Evolutionary conservation across 345 rosid species (phyloP).

Genomic region (Eutrema yunnanense): DNA sequence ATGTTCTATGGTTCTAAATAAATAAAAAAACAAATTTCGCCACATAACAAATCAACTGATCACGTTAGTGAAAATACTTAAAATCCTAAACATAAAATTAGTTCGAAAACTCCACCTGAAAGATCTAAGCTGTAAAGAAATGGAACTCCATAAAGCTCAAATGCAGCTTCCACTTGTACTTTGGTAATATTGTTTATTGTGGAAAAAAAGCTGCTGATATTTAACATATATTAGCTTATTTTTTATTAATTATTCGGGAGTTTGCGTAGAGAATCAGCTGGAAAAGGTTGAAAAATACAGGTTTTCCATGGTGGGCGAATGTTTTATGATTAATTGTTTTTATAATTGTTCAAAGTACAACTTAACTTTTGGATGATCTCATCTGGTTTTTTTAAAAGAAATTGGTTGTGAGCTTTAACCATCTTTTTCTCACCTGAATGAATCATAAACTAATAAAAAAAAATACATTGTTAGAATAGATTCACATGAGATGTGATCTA

Average conservation of each 20-base stretch:
- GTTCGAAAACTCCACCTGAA: neutral
- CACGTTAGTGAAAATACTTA: neutral
- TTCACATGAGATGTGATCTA: slow-evolving; percentile 2
- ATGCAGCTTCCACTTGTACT: slow-evolving; percentile 21
- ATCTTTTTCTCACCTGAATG: slow-evolving; percentile 19
- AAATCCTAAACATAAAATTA: neutral
- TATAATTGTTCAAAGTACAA: slow-evolving; percentile 23
- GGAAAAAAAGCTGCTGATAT: slow-evolving; percentile 11
- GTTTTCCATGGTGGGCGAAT: slow-evolving; percentile 25
- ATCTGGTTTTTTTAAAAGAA: neutral
- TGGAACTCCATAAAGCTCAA: slow-evolving; percentile 3
- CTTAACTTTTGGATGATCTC: slow-evolving; percentile 25
- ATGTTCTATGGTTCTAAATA: neutral
- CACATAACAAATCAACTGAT: neutral
- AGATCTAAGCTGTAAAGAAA: slow-evolving; percentile 25
- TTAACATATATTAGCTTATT: slow-evolving; percentile 7
- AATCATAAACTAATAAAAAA: neutral
- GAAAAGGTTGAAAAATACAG: slow-evolving; percentile 24
- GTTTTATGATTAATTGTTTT: slow-evolving; percentile 10
- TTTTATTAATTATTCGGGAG: slow-evolving; percentile 5
- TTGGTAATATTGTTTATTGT: slow-evolving; percentile 23
- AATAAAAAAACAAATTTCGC: too few species aligned
- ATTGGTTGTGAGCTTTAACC: slow-evolving; percentile 5
- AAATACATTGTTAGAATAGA: neutral
- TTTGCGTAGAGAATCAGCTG: slow-evolving; percentile 25